Evolutionary conservation across 257 asterid species (phyloP), one percentile per base, ranked within the genome.

Genomic region (Plantago elongata): DNA sequence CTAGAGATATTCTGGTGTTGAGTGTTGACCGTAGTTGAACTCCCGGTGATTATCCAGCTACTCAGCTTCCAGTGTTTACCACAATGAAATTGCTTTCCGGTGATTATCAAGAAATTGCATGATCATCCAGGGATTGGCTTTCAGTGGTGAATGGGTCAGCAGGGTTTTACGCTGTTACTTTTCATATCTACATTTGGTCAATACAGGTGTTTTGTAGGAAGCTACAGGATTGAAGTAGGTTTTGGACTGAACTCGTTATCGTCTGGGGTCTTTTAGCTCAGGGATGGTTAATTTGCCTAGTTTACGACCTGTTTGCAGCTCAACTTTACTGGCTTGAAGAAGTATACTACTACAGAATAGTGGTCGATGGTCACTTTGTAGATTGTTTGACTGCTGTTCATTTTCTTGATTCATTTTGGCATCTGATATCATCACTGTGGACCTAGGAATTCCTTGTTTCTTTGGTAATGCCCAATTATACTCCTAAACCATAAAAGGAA

Each of bases 201-300:
- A 70, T 78, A 82, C 18, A 80, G 78, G 56, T 77, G 73, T 77
- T 56, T 81, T 70, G 75, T 81, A 22, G 27, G 65, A 69, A 64
- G 74, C 61, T 68, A 65, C 69, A 49, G 72, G 60, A 59, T 60
- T 70, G 52, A 47, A 65, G 63, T 69, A 48, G 62, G n/a, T 60
- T 58, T 62, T 57, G 75, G 55, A 59, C 68, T 64, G 69, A 44
- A 56, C 46, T 45, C 11, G 56, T 68, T 47, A 68, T 69, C 11
- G 43, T 66, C 48, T 62, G 63, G 48, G 67, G 72, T 58, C 52
- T 58, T 57, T 64, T 63, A 56, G 63, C 47, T 52, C 45, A 45
- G 49, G 55, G 64, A 61, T 61, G 67, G 67, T 52, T 50, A 68
- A 65, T 72, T 72, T 40, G 17, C 55, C 60, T 15, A 42, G 13